Percentiles rank a stretch among this genome's conserved stretches.
Evolutionary conservation across 345 rosid genomes (phyloP).

Genomic region (Eucalyptus erythrocorys): DNA sequence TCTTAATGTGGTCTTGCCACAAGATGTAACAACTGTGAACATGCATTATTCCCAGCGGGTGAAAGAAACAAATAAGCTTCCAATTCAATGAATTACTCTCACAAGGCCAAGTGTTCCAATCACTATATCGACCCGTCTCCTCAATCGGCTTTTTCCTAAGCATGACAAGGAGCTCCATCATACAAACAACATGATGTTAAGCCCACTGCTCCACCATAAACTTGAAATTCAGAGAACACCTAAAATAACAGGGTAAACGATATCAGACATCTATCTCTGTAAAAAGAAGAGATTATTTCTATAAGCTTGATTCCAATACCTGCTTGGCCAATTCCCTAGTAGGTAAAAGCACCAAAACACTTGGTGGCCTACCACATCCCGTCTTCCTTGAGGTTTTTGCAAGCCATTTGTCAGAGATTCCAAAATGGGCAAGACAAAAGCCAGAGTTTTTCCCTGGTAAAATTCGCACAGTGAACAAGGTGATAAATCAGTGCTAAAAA

Average conservation of each 20-base stretch:
- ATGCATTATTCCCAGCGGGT: background rate
- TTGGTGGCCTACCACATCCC: no score
- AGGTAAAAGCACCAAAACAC: no score
- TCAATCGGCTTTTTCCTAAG: slow-evolving; percentile 49
- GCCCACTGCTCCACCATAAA: no score
- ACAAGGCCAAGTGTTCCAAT: slow-evolving; percentile 95
- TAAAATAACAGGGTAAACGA: no score
- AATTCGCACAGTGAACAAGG: background rate
- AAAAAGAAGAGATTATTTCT: no score
- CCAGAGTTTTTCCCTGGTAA: slow-evolving; percentile 84
- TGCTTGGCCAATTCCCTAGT: no score
- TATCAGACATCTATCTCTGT: no score
- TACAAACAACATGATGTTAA: no score
- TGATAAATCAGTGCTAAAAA: background rate
- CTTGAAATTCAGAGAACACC: no score
- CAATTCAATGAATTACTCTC: slow-evolving; percentile 34
- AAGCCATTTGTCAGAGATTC: slow-evolving; percentile 76
- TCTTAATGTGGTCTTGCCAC: slow-evolving; percentile 73
- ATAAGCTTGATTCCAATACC: no score
- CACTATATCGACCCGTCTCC: slow-evolving; percentile 80
- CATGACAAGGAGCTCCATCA: slow-evolving; percentile 65
- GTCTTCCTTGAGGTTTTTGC: slow-evolving; percentile 44
- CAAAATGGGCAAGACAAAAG: slow-evolving; percentile 90
- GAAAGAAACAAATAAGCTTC: background rate
- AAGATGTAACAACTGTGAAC: background rate